Evolutionary conservation across 768 basidiomycete genomes (phyloP).

Genomic region (Hygrophoropsis aurantiaca): DNA sequence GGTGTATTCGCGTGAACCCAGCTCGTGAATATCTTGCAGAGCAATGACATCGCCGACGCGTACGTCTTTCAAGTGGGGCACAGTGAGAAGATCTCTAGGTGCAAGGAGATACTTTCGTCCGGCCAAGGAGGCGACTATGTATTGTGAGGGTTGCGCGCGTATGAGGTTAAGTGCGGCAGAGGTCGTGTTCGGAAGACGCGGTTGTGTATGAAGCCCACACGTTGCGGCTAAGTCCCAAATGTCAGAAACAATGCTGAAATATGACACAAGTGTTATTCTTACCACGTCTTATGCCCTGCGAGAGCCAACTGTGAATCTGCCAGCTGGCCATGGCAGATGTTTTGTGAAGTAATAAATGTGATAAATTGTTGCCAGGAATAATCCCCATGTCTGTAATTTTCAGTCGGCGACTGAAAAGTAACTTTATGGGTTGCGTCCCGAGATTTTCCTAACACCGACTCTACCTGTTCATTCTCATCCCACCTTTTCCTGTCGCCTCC

Average conservation of each 20-base stretch:
- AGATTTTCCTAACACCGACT: constrained; percentile 30
- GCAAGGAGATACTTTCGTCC: constrained; percentile 88
- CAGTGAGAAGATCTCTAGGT: constrained; percentile 88
- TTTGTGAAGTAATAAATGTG: background rate
- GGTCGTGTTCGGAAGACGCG: constrained; percentile 38
- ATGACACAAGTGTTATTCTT: background rate
- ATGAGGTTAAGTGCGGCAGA: constrained; percentile 74
- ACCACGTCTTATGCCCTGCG: constrained; percentile 23
- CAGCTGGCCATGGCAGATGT: constrained; percentile 9
- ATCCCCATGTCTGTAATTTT: constrained; percentile 10
- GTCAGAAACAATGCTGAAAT: constrained; percentile 3
- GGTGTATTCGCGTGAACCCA: constrained; percentile 94
- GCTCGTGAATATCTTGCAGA: constrained; percentile 86
- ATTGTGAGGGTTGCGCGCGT: constrained; percentile 88
- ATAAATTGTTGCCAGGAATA: too few relatives aligned
- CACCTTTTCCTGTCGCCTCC: constrained; percentile 46
- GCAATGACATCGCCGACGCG: constrained; percentile 82
- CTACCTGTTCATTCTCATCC: constrained; percentile 45
- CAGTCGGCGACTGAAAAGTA: constrained; percentile 29
- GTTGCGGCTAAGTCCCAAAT: constrained; percentile 11
- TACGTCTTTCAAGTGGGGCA: constrained; percentile 85
- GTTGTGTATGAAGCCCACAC: constrained; percentile 33
- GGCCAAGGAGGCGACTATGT: constrained; percentile 86
- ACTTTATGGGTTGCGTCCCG: constrained; percentile 32
- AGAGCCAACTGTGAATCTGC: constrained; percentile 26